Base-by-base conservation (phyloP, 169 alveolate species). In the Cryptosporidium sp. region DNA sequence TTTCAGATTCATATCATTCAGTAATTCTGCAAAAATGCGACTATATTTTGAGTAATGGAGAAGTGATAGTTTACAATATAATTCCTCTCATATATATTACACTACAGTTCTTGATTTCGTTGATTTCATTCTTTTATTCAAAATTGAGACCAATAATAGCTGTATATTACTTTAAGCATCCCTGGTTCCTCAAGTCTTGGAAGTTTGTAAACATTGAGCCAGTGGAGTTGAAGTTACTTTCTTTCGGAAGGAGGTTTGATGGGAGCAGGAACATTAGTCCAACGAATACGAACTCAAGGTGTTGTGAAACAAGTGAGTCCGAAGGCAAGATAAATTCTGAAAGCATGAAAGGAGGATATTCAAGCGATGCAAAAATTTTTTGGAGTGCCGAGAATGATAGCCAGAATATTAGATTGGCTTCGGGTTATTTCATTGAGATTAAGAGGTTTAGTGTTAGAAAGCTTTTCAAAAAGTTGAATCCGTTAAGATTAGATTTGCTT, bases 171-270 rank as follows among this genome's bases (percentile, higher is more conserved):
- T 80, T 62, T 31, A 80, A 80, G 35, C 89, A 80, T 80, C 89
- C 89, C 29, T 80, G 89, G 89, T 80, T 80, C 26, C 52, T 80
- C 48, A 80, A 80, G 67, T 80, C 89, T 18, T 80, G 89, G 89
- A 80, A 80, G 33, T 80, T 80, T 31, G 89, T 80, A 16, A 80
- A 65, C 23, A 50, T 80, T 26, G 89, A 80, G 51, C 75, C 75
- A 1, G 89, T 80, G 2, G 89, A 80, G 55, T 37, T 80, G 14
- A 59, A 65, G 9, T 39, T 80, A 9, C 70, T 80, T 37, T 80
- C 89, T 14, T 80, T 80, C 62, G 89, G 89, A 1, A 80, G 41
- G 67, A 80, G 9, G 21, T 43, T 14, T 39, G 89, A 80, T 41
- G 55, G 41, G 16, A 73, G 33, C 55, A 73, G 39, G 18, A 37